Base-by-base conservation (phyloP, 305 asterid genomes). In the Fraxinus floribunda region DNA sequence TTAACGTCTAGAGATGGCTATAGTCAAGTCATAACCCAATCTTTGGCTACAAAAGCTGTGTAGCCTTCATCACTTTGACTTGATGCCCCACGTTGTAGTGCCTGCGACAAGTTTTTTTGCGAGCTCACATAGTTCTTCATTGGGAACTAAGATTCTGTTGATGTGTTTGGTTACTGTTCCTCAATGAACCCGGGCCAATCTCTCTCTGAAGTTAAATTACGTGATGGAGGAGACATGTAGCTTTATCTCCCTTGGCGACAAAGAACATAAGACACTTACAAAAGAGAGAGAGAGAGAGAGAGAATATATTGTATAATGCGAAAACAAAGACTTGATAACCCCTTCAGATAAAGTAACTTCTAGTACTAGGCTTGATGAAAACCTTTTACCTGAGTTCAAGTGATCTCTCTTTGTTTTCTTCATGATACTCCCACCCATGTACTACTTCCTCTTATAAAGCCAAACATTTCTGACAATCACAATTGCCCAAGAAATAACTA, bases 21-120 rank as follows among this genome's bases (percentile, higher is more conserved):
- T 26, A 29, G 76, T 32, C 76, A 71, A 71, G 44, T 32, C 76
- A 71, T 71, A 71, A 13, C 76, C 75, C 39, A 32, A 71, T 71
- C 44, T 71, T 71, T 71, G 22, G 76, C 74, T 32, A 71, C 26
- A 71, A 71, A 11, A 32, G 20, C 18, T 8, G 22, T 29, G 76
- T 32, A 71, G 39, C 20, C 41, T 71, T 32, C 39, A 71, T 71
- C 41, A 32, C 24, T 71, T 71, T 32, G 44, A 71, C 44, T 32
- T 71, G 20, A 29, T 71, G 39, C 41, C 39, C 22, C 76, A 70
- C 24, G 7, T 29, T 9, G 2, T 24, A 24, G n/a, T 66, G n/a
- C 74, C 7, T 24, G 36, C 20, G n/a, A 66, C 74, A 66, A 10
- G 29, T 52, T 52, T 60, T 62, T 66, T 66, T 66, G 13, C 0